Conservation (phyloP, 805 yeast genomes). For the Hyphopichia homilentoma region DNA sequence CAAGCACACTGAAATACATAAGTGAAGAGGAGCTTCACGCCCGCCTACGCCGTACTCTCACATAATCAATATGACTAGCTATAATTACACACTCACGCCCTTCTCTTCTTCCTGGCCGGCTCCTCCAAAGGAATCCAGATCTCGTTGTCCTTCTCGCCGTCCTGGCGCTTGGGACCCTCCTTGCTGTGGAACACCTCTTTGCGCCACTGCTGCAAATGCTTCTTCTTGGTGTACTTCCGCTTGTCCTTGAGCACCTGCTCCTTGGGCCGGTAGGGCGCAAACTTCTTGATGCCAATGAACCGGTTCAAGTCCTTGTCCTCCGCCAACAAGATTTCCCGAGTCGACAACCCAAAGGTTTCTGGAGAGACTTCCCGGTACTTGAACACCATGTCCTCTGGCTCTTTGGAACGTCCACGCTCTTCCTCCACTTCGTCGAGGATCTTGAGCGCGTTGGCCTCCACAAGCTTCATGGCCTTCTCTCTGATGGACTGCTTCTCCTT, state of each 20-base stretch:
- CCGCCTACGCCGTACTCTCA: too few relatives aligned
- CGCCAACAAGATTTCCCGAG: constrained; percentile 86
- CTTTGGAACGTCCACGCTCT: constrained; percentile 54
- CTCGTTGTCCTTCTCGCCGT: constrained; percentile 32
- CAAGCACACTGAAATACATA: too few relatives aligned
- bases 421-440: constrained; percentile 68
- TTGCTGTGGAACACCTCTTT: constrained; percentile 69
- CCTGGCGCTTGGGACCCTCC: constrained; percentile 41
- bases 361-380: constrained; percentile 94
- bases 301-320: constrained; percentile 83
- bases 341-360: constrained; percentile 80
- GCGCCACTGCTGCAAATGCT: constrained; percentile 86
- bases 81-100: too few relatives aligned
- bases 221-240: constrained; percentile 79
- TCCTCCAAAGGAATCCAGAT: constrained; percentile 36
- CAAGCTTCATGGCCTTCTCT: constrained; percentile 70
- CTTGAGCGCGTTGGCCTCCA: constrained; percentile 66
- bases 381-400: constrained; percentile 50
- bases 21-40: too few relatives aligned
- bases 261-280: constrained; percentile 86
- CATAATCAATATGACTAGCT: too few relatives aligned
- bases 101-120: constrained; percentile 2
- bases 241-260: constrained; percentile 73
- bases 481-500: constrained; percentile 59
- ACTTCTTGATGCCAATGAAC: constrained; percentile 82